These are phyloP conservation scores for Cylindricascospora bacillispora DNA, from an alignment of 1,139 yeast genomes.

Conservation along the genomic window DNA sequence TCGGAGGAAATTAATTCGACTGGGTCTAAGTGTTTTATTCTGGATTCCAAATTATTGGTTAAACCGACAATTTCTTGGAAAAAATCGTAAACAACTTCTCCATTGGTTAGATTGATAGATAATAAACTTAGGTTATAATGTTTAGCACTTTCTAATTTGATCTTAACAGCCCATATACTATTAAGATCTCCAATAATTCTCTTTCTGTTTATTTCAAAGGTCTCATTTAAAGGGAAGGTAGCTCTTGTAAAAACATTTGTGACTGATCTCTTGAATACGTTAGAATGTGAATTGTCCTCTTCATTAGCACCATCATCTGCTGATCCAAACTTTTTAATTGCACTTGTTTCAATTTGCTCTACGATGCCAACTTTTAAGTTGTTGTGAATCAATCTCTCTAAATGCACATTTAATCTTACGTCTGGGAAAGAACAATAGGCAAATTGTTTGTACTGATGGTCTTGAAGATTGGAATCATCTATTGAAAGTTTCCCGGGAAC, in stretches of 20 bases:
- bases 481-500: constrained; percentile 50
- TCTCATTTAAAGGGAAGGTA: constrained; percentile 41
- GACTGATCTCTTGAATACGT: constrained; percentile 53
- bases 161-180: constrained; percentile 20
- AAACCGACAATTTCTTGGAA: constrained; percentile 43
- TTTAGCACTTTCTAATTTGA: constrained; percentile 7
- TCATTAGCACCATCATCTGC: constrained; percentile 11
- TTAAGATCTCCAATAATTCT: constrained; percentile 17
- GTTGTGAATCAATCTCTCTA: constrained; percentile 48
- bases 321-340: constrained; percentile 39
- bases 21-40: constrained; percentile 63
- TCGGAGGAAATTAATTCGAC: constrained; percentile 42
- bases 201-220: constrained; percentile 33
- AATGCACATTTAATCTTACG: constrained; percentile 55
- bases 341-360: constrained; percentile 73
- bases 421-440: constrained; percentile 84
- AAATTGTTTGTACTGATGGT: constrained; percentile 40
- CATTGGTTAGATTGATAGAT: constrained; percentile 67
- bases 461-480: constrained; percentile 34
- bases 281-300: constrained; percentile 27
- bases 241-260: constrained; percentile 73
- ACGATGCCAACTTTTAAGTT: constrained; percentile 80
- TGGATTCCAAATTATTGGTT: constrained; percentile 53
- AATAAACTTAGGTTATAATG: constrained; percentile 22
- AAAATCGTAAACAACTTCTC: constrained; percentile 60